Conservation (phyloP, 805 yeast species). For the Monosporozyma unispora region DNA sequence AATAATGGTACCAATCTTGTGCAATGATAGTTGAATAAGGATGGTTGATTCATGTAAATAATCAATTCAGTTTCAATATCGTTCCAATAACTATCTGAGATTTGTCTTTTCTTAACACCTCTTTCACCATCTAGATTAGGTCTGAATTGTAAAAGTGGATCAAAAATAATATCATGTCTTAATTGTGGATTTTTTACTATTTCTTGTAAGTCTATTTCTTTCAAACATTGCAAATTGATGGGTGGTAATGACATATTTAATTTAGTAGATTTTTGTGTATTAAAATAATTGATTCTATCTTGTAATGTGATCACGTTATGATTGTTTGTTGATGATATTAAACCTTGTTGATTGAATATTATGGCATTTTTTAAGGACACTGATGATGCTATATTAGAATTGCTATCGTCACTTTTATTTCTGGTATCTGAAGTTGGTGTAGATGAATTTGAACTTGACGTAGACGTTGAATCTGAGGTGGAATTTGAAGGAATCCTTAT, state of each 20-base stretch:
- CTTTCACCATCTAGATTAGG: conserved; percentile 89
- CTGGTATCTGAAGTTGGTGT: neutral
- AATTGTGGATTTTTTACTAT: conserved; percentile 86
- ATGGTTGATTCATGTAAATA: conserved; percentile 30
- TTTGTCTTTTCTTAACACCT: conserved; percentile 64
- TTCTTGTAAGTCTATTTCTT: conserved; percentile 81
- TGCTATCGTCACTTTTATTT: neutral
- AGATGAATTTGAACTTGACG: neutral
- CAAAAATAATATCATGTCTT: conserved; percentile 87
- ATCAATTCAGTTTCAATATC: conserved; percentile 63
- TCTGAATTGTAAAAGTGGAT: conserved; percentile 84
- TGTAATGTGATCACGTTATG: conserved; percentile 11
- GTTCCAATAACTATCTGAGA: conserved; percentile 78
- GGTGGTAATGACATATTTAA: conserved; percentile 57
- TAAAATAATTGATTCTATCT: conserved; percentile 19
- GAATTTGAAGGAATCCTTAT: neutral
- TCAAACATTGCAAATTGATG: conserved; percentile 67
- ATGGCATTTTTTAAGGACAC: conserved; percentile 7
- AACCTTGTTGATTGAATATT: conserved; percentile 6
- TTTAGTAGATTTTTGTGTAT: conserved; percentile 20
- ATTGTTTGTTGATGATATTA: neutral
- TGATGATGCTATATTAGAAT: neutral
- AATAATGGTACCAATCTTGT: conserved; percentile 59
- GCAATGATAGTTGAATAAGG: conserved; percentile 26
- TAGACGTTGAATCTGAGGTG: neutral